Percentiles rank a stretch among this genome's conserved stretches.
Evolutionary conservation across 2,329 filamentous ascomycete species (phyloP).

Genomic region (Mycosphaerelloides madeirae): DNA sequence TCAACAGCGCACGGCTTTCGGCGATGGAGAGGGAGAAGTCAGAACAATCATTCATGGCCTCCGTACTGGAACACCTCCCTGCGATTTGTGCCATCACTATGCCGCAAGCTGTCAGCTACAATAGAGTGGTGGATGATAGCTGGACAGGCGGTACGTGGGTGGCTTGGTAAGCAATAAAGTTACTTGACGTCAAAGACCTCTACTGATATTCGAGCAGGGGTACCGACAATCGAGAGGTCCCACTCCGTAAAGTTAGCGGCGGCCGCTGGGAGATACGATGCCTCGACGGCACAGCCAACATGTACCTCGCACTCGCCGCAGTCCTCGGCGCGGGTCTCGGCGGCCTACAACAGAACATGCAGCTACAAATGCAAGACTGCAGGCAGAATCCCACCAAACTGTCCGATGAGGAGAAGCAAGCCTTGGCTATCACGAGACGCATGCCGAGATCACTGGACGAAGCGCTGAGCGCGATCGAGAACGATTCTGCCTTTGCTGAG

Average conservation of each 20-base stretch:
- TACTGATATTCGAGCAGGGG: slow-evolving; percentile 48
- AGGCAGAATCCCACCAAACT: slow-evolving; percentile 51
- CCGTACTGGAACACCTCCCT: slow-evolving; percentile 61
- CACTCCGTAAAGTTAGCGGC: slow-evolving; percentile 58
- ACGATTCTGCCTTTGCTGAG: slow-evolving; percentile 1
- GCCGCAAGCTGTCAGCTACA: slow-evolving; percentile 63
- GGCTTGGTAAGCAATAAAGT: slow-evolving; percentile 39
- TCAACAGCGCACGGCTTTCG: slow-evolving; percentile 41
- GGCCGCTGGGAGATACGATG: slow-evolving; percentile 63
- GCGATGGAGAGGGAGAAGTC: slow-evolving; percentile 31
- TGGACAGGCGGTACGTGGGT: slow-evolving; percentile 79
- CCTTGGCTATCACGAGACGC: slow-evolving; percentile 51
- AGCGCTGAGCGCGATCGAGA: slow-evolving; percentile 50
- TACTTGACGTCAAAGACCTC: background rate
- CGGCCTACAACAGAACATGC: slow-evolving; percentile 47
- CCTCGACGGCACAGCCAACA: slow-evolving; percentile 74
- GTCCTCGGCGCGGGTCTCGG: slow-evolving; percentile 56
- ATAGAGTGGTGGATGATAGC: slow-evolving; percentile 60
- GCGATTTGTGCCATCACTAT: slow-evolving; percentile 66
- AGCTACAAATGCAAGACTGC: slow-evolving; percentile 53
- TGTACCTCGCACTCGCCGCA: slow-evolving; percentile 64
- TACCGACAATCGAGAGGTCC: slow-evolving; percentile 72
- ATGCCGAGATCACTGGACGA: slow-evolving; percentile 54
- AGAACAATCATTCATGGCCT: slow-evolving; percentile 64
- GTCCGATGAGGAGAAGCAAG: slow-evolving; percentile 42